Evolutionary conservation across 2,329 filamentous ascomycete genomes (phyloP).

Genomic region (Pezicula rhizophila): DNA sequence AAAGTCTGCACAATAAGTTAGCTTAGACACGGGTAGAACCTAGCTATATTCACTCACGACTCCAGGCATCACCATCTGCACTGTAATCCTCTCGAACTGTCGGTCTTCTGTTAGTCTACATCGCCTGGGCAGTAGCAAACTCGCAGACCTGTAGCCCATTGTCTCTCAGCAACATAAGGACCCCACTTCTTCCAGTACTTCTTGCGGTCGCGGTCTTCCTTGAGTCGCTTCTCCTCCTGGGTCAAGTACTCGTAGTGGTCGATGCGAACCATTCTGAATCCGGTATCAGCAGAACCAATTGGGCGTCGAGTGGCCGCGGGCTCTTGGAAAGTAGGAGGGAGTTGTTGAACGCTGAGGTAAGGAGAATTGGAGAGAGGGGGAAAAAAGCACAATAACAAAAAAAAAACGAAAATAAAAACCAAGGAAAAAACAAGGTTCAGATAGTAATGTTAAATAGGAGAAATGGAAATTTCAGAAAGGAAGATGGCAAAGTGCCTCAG

Average conservation of each 20-base stretch:
- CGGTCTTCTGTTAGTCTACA: conserved; percentile 10
- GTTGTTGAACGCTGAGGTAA: too few species aligned
- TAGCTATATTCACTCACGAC: conserved; percentile 56
- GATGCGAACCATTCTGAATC: conserved; percentile 71
- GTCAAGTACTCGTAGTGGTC: conserved; percentile 83
- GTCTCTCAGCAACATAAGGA: conserved; percentile 84
- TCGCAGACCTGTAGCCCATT: conserved; percentile 80
- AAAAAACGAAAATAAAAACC: too few species aligned
- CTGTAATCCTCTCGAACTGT: conserved; percentile 86
- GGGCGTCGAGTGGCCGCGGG: neutral
- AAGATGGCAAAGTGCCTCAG: too few species aligned
- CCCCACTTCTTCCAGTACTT: conserved; percentile 99
- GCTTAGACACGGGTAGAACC: neutral
- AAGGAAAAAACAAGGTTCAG: too few species aligned
- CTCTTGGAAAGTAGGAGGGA: too few species aligned
- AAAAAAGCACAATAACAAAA: too few species aligned
- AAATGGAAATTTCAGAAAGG: too few species aligned
- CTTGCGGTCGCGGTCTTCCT: conserved; percentile 72
- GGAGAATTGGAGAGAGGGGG: too few species aligned
- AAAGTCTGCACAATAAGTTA: conserved; percentile 58
- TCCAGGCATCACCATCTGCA: conserved; percentile 90
- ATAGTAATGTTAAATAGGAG: too few species aligned
- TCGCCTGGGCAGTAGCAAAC: neutral
- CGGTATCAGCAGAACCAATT: neutral
- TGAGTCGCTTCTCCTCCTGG: conserved; percentile 84